Percentiles rank a stretch among this genome's conserved stretches.
These are phyloP conservation scores for Tuctoria greenei DNA, from an alignment of 176 grass and related monocot genomes.

Conservation along the genomic window DNA sequence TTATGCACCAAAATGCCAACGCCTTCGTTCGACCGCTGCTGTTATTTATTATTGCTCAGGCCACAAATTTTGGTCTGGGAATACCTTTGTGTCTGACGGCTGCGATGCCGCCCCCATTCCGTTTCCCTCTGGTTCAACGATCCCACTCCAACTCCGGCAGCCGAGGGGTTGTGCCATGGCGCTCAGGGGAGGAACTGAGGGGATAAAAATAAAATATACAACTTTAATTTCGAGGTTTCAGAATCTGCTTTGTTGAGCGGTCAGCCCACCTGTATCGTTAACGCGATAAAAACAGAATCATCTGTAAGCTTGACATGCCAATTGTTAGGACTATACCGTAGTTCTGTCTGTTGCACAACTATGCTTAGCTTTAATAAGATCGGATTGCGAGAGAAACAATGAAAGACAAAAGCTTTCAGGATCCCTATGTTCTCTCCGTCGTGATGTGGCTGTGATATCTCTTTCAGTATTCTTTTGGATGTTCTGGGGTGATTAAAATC, in stretches of 20 bases:
- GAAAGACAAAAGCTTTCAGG: background rate
- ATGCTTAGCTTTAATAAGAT: background rate
- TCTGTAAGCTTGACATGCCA: too few species aligned
- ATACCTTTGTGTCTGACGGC: too few species aligned
- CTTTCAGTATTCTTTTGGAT: conserved; percentile 14
- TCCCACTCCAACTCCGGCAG: background rate
- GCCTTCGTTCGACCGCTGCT: too few species aligned
- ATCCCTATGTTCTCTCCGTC: background rate
- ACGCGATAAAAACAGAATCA: background rate
- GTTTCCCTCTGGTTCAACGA: background rate
- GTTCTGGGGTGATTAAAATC: background rate
- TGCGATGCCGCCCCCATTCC: background rate
- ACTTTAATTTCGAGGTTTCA: background rate
- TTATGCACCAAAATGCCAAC: background rate
- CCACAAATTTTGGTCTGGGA: background rate
- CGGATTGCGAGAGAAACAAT: background rate
- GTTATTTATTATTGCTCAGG: too few species aligned
- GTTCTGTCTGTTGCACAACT: background rate
- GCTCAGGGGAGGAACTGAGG: background rate
- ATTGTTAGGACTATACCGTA: background rate
- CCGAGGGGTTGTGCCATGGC: too few species aligned
- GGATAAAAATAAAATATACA: too few species aligned
- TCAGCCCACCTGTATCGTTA: background rate
- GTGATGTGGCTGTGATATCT: background rate
- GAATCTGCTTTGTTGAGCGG: background rate